Base-by-base conservation (phyloP, 345 rosid species). In the Gossypium sturtianum region DNA sequence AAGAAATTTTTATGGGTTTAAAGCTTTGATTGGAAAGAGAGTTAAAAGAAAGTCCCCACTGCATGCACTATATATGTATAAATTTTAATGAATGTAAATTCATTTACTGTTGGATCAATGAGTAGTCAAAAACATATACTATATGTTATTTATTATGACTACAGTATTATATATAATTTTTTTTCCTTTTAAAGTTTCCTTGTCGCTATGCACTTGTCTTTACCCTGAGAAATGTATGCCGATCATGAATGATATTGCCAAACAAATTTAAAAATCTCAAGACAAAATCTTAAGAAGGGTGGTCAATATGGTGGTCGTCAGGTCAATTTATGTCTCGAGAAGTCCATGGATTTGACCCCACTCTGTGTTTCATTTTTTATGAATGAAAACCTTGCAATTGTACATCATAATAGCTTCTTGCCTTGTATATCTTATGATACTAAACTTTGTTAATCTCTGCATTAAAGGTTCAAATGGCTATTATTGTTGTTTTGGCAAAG, bases 151-250 rank as follows among this genome's bases (percentile, higher is more conserved):
- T 25, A 25, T 25, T 60, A 25, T 25, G 64, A 3, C 9, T 25
- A 27, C 41, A 10, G 27, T n/a, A 2, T 20, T 11, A 56, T 56
- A 56, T 9, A 20, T 8, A 48, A 52, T n/a, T 52, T 34, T 22
- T 52, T 66, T 66, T 20, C 22, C 19, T 53, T 29, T 52, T 34
- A 56, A 38, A 45, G 17, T 70, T 29, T 11, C 27, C 27, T 29
- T 70, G 73, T 52, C 73, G 60, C n/a, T n/a, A 52, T 71, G 74
- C 74, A 41, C 8, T 71, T 57, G 65, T 41, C 74, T 54, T 71
- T 71, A 56, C 74, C 65, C 65, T 7, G 65, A 20, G 65, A 57
- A 27, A 17, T 20, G 29, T 54, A 54, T 56, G 74, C 51, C 20
- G 25, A 9, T 34, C 45, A 70, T 52, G 61, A 70, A 67, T 67